These are phyloP conservation scores for Candida endomychidarum DNA, from an alignment of 805 yeast genomes.

Conservation along the genomic window DNA sequence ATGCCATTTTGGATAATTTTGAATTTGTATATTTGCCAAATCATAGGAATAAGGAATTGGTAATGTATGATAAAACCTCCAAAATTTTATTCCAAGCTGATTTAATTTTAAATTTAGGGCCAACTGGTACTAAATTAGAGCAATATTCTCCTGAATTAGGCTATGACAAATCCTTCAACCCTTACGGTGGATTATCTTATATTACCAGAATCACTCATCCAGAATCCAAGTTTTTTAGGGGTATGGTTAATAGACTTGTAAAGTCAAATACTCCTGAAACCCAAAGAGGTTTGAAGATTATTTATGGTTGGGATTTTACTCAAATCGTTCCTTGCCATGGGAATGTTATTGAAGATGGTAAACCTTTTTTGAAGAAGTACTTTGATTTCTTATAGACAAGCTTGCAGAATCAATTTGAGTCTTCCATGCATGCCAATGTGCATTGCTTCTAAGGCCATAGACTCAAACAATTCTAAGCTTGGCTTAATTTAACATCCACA, in stretches of 20 bases:
- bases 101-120: constrained; percentile 57
- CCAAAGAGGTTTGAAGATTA: constrained; percentile 24
- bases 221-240: constrained; percentile 17
- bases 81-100: constrained; percentile 60
- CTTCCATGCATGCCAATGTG: too few relatives aligned
- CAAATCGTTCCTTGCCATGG: constrained; percentile 63
- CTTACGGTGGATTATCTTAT: constrained; percentile 46
- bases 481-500: too few relatives aligned
- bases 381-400: constrained; percentile 13
- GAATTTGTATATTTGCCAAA: constrained; percentile 58
- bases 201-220: constrained; percentile 43
- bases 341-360: constrained; percentile 46
- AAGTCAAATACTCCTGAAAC: constrained; percentile 7
- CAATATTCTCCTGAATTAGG: constrained; percentile 48
- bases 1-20: constrained; percentile 40
- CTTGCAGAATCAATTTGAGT: too few relatives aligned
- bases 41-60: constrained; percentile 60
- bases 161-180: constrained; percentile 39
- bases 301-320: constrained; percentile 46
- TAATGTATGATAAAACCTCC: constrained; percentile 46
- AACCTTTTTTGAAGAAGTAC: constrained; percentile 23
- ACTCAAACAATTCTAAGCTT: too few relatives aligned
- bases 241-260: constrained; percentile 9
- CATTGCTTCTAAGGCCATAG: too few relatives aligned
- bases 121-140: constrained; percentile 35